phyloP scores from a whole-genome alignment of 352 stramenopile species.

The Globisporangium viniferum region DNA sequence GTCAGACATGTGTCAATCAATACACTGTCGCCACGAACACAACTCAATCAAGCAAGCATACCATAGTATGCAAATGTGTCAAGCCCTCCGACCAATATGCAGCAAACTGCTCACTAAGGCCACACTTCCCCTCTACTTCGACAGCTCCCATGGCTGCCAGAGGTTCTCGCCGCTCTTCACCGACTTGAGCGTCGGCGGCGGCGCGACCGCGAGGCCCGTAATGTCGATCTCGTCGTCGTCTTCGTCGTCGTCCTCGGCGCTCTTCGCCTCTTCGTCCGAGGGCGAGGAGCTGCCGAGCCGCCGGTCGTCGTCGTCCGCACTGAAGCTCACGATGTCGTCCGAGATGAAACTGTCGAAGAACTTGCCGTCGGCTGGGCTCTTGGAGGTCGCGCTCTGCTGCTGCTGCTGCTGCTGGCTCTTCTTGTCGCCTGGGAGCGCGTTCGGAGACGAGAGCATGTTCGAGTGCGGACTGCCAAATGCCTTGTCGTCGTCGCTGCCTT shows the following conservation, averaged over 20 bases:
- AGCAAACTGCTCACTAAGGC: too few species aligned
- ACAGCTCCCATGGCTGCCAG: slow-evolving; percentile 80
- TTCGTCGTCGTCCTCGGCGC: slow-evolving; percentile 32
- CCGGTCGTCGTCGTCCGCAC: slow-evolving; percentile 28
- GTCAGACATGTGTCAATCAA: background rate
- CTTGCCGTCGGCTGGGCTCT: slow-evolving; percentile 9
- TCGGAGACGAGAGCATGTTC: slow-evolving; percentile 22
- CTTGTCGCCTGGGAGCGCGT: slow-evolving; percentile 10
- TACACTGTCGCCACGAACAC: background rate
- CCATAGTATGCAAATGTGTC: background rate
- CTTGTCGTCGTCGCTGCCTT: background rate
- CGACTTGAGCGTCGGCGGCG: slow-evolving; percentile 27
- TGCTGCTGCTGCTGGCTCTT: slow-evolving; percentile 18
- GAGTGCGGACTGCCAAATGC: slow-evolving; percentile 6
- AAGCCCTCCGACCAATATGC: background rate
- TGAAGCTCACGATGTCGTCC: slow-evolving; percentile 27
- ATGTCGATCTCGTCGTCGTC: slow-evolving; percentile 70
- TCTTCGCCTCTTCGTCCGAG: slow-evolving; percentile 44
- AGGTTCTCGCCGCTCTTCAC: slow-evolving; percentile 42
- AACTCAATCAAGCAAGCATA: background rate
- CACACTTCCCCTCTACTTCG: background rate
- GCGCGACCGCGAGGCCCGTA: slow-evolving; percentile 53
- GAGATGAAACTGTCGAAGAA: slow-evolving; percentile 46
- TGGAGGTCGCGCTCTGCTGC: slow-evolving; percentile 14
- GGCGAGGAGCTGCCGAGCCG: slow-evolving; percentile 22